Evolutionary conservation across 805 yeast species (phyloP), one percentile per base, ranked within the genome.

Genomic region (Candida pseudofarinosa): DNA sequence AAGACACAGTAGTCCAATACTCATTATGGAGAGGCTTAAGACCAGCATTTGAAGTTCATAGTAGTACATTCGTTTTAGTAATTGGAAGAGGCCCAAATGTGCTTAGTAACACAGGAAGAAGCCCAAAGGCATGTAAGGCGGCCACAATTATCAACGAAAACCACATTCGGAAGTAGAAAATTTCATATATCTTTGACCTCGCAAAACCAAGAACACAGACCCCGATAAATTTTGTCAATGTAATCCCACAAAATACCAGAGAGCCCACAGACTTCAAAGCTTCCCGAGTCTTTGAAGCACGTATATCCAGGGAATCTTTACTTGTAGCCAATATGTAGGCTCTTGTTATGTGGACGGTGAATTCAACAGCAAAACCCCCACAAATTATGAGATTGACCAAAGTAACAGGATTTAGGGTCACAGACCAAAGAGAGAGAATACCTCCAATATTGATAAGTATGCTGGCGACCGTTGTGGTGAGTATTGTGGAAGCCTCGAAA

Each of bases 161-260:
- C 98, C 98, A 91, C 97, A 91, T 90, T 47, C 96, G 69, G 72
- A 91, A 91, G 60, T 93, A 91, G 62, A 88, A 91, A 1, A 91
- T 78, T 51, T 88, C 95, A 62, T 91, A 93, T 23, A 91, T 90
- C 60, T 85, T 81, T 15, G 96, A 87, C 48, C 79, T 70, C 0
- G 98, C 88, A 60, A 90, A 89, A 4, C 95, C 95, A 32, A 91
- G 67, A 8, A 91, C 96, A 19, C 74, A 62, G 1, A 91, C 88
- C 1, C 99, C 99, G 51, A 93, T 81, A 17, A 91, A 64, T 57
- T 91, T 91, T 0, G 98, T 93, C 50, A 88, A 57, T 3, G 96
- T 85, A 40, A 91, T 91, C 2, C 99, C 99, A 18, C 88, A 84
- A 46, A 93, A 72, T 0, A 93, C 96, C 0, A 97, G 80, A 1